Evolutionary conservation across 2,329 filamentous ascomycete genomes (phyloP), one percentile per base, ranked within the genome.

Genomic region (Ramularia collo-cygni): DNA sequence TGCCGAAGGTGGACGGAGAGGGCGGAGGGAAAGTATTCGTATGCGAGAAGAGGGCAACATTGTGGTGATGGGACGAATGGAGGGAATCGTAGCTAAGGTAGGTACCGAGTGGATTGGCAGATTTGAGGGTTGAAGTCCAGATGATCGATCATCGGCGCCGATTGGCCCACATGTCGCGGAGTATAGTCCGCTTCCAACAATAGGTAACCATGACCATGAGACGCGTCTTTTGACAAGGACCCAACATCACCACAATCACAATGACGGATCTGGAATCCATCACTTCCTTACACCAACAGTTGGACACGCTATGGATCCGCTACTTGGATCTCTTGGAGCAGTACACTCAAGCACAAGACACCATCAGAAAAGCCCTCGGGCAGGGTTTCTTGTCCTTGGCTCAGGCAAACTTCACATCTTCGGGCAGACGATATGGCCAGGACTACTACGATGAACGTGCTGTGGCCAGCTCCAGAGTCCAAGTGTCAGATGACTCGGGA

Each of bases 401-500:
- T n/a, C 75, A 83, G 42, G 84, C 85, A 46, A 87, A 88, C 64
- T 88, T 85, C 62, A 68, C 75, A 18, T 77, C 56, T 68, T 75
- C 46, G 15, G 44, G 48, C 9, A 75, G 79, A 46, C 70, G 77
- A 29, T 88, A 83, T 57, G 83, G 83, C 3, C 72, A 69, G 47
- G 80, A 85, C 52, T 74, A 76, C 55, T 90, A 85, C 57, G 83
- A 89, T 60, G 74, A 78, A 48, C 74, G 84, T 33, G 46, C 51
- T n/a, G 37, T 35, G 4, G 43, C 38, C 3, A 43, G 33, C 4
- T 29, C 32, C 9, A 44, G 38, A n/a, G 19, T 49, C 10, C 9
- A 26, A 8, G 26, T 44, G 8, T 10, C 35, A n/a, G 29, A 31
- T 7, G 17, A 47, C 7, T 21, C 36, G 15, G 21, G 10, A 10